Percentiles rank a stretch among this genome's conserved stretches.
phyloP scores from a whole-genome alignment of 2,329 filamentous ascomycete species.

The Trichoderma sp. region DNA sequence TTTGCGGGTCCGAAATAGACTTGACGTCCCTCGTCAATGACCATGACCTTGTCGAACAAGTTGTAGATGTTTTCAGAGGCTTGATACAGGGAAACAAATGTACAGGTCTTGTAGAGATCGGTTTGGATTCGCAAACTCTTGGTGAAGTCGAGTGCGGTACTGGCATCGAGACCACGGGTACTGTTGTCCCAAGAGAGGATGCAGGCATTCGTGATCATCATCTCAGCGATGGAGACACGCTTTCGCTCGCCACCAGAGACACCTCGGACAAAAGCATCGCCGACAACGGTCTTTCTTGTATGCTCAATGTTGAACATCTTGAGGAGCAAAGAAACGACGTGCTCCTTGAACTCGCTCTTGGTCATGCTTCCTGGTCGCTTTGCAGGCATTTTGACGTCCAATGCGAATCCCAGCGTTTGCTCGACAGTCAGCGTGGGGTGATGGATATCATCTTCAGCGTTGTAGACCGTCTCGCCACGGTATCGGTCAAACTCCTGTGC shows the following conservation, averaged over 20 bases:
- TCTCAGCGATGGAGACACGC: conserved; percentile 81
- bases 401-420: conserved; percentile 82
- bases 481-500: conserved; percentile 73
- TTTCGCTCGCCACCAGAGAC: conserved; percentile 80
- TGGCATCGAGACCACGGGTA: conserved; percentile 70
- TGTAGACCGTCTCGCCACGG: conserved; percentile 83
- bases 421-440: conserved; percentile 84
- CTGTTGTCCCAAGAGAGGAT: conserved; percentile 78
- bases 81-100: conserved; percentile 85
- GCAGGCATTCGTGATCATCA: conserved; percentile 74
- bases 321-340: conserved; percentile 73
- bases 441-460: conserved; percentile 78
- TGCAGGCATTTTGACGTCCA: conserved; percentile 82
- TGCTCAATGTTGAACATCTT: conserved; percentile 96
- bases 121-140: conserved; percentile 78
- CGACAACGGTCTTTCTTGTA: conserved; percentile 81
- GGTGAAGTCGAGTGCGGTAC: conserved; percentile 67
- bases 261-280: conserved; percentile 78
- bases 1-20: conserved; percentile 73
- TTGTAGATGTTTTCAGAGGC: conserved; percentile 80
- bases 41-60: conserved; percentile 82
- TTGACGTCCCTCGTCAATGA: conserved; percentile 75
- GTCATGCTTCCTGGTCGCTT: conserved; percentile 76
- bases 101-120: conserved; percentile 80
- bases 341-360: conserved; percentile 74